These are phyloP conservation scores for Phlebiopsis gigantea DNA, from an alignment of 768 basidiomycete genomes.

Conservation along the genomic window DNA sequence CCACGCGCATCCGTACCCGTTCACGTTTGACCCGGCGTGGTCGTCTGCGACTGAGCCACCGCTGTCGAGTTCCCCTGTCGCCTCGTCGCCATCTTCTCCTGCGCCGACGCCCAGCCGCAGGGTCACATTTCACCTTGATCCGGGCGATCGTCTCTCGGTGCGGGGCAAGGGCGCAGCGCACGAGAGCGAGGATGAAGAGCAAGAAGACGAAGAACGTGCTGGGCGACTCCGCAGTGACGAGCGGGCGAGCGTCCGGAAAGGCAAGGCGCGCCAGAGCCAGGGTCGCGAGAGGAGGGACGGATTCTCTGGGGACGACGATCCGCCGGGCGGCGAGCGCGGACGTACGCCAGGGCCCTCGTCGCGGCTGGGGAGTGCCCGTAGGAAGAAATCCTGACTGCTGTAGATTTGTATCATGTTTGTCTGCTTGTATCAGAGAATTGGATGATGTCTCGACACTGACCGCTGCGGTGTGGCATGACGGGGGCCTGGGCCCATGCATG, in stretches of 20 bases:
- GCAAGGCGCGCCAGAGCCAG: background rate
- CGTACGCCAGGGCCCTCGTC: constrained; percentile 13
- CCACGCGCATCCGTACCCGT: constrained; percentile 32
- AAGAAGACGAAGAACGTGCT: background rate
- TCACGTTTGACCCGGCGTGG: constrained; percentile 38
- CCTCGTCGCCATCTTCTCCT: constrained; percentile 30
- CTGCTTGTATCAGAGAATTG: background rate
- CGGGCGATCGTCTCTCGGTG: constrained; percentile 14
- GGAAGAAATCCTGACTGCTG: background rate
- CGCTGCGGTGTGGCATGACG: background rate
- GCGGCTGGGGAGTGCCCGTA: background rate
- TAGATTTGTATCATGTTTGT: background rate
- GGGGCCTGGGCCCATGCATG: background rate
- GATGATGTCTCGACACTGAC: background rate
- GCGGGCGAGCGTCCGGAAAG: background rate
- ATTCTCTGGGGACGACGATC: background rate
- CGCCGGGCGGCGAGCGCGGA: constrained; percentile 3
- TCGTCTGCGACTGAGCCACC: constrained; percentile 48
- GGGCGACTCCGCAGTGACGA: background rate
- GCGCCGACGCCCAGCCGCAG: constrained; percentile 43
- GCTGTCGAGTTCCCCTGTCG: constrained; percentile 42
- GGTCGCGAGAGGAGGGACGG: constrained; percentile 1
- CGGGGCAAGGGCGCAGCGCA: background rate
- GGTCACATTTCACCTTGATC: constrained; percentile 50
- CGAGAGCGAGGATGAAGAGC: background rate